phyloP scores from a whole-genome alignment of 805 yeast genomes.

The Candida railenensis region DNA sequence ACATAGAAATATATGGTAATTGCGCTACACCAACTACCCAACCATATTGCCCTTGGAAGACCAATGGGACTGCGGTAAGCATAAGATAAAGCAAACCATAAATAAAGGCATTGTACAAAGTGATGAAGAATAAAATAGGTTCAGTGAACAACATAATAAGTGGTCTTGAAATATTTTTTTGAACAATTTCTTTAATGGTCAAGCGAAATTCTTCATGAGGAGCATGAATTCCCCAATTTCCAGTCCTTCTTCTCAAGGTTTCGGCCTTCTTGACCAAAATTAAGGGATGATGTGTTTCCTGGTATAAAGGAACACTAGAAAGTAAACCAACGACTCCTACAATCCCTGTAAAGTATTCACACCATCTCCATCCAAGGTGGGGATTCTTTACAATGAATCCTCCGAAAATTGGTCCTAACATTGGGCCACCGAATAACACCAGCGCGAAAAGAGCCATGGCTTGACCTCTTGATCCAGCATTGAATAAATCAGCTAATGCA shows the following conservation, averaged over 20 bases:
- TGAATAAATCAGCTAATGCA: constrained; percentile 78
- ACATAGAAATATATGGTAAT: constrained; percentile 30
- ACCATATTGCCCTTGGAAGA: constrained; percentile 41
- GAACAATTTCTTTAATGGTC: constrained; percentile 30
- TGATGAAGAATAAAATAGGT: constrained; percentile 43
- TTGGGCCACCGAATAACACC: constrained; percentile 77
- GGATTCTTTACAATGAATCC: constrained; percentile 39
- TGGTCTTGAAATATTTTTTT: constrained; percentile 38
- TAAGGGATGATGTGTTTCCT: constrained; percentile 43
- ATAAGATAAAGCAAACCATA: constrained; percentile 48
- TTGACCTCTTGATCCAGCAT: constrained; percentile 64
- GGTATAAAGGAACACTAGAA: constrained; percentile 27
- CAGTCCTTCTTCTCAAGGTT: constrained; percentile 36
- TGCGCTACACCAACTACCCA: constrained; percentile 21
- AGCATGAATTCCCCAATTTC: constrained; percentile 40
- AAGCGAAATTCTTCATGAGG: constrained; percentile 36
- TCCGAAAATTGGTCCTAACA: constrained; percentile 70
- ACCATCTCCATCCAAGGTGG: constrained; percentile 56
- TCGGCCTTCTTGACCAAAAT: constrained; percentile 34
- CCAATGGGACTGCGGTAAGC: constrained; percentile 43
- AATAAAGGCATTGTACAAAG: constrained; percentile 48
- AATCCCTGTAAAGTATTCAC: constrained; percentile 50
- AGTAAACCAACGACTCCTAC: constrained; percentile 31
- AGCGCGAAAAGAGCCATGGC: constrained; percentile 72
- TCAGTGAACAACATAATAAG: constrained; percentile 34